Percentiles rank a stretch among this genome's conserved stretches.
These are phyloP conservation scores for Chenopodium suecicum DNA, from an alignment of 148 eudicot genomes.

Conservation along the genomic window DNA sequence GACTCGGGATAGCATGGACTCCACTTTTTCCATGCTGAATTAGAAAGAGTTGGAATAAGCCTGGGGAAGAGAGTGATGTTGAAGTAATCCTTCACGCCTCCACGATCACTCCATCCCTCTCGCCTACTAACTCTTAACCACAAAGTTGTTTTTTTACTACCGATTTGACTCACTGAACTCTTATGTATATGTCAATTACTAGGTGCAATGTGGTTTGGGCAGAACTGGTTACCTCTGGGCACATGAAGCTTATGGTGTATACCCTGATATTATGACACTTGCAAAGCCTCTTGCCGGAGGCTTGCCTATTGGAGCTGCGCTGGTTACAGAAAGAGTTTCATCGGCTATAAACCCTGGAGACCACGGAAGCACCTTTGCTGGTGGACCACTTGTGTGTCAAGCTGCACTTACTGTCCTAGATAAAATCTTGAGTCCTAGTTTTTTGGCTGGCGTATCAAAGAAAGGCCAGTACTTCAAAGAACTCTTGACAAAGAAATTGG, in stretches of 20 bases:
- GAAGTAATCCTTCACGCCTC: not conserved
- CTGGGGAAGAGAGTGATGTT: not conserved
- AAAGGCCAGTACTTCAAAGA: constrained; percentile 67
- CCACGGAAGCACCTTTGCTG: constrained; percentile 96
- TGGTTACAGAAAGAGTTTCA: constrained; percentile 67
- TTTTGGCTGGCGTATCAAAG: constrained; percentile 53
- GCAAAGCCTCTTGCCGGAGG: constrained; percentile 97
- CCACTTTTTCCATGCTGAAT: not conserved
- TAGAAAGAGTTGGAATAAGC: not conserved
- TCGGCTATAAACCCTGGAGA: constrained; percentile 59
- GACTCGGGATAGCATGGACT: not conserved
- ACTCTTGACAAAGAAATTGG: constrained; percentile 44
- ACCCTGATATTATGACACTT: constrained; percentile 88
- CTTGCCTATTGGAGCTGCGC: constrained; percentile 80
- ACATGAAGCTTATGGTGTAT: constrained; percentile 63
- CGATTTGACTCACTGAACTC: constrained; percentile 11
- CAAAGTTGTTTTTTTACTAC: not conserved
- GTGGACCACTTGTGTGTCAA: constrained; percentile 71
- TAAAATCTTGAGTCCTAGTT: constrained; percentile 59
- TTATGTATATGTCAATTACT: constrained; percentile 8
- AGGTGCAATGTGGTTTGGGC: constrained; percentile 97
- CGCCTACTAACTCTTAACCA: not conserved
- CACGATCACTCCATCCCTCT: not conserved
- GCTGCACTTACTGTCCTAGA: constrained; percentile 69
- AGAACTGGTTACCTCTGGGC: constrained; percentile 95